Evolutionary conservation across 2,329 filamentous ascomycete species (phyloP).

Genomic region (Talaromyces sp.): DNA sequence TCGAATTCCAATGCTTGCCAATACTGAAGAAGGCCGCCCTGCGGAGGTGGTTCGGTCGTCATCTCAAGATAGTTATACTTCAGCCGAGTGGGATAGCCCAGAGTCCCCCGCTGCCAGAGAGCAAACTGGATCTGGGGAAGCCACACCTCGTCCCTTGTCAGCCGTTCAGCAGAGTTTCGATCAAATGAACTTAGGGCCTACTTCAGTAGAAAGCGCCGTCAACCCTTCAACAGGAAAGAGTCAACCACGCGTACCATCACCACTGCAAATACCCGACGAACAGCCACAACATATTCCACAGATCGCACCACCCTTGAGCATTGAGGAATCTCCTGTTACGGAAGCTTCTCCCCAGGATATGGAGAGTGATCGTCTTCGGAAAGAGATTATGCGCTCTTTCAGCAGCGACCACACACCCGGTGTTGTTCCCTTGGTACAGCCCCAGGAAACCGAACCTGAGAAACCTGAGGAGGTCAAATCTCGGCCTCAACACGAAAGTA

Average conservation of each 20-base stretch:
- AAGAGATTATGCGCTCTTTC: conserved; percentile 51
- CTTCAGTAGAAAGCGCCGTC: neutral
- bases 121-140: conserved; percentile 13
- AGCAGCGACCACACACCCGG: conserved; percentile 33
- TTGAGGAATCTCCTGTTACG: conserved; percentile 35
- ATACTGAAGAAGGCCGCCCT: conserved; percentile 42
- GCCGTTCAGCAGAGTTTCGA: conserved; percentile 10
- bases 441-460: neutral
- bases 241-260: conserved; percentile 28
- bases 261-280: conserved; percentile 33
- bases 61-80: neutral
- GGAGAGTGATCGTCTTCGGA: conserved; percentile 46
- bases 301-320: conserved; percentile 34
- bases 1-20: conserved; percentile 55
- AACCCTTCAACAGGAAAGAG: conserved; percentile 6
- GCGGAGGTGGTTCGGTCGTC: conserved; percentile 44
- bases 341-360: conserved; percentile 39
- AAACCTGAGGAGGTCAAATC: neutral
- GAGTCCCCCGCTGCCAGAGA: neutral
- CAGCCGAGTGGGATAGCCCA: neutral
- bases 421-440: neutral
- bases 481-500: conserved; percentile 28
- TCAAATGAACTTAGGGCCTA: neutral
- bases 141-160: conserved; percentile 17
- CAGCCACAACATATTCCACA: conserved; percentile 31